Base-by-base conservation (phyloP, 441 rosid species). In the Erodium texanum region DNA sequence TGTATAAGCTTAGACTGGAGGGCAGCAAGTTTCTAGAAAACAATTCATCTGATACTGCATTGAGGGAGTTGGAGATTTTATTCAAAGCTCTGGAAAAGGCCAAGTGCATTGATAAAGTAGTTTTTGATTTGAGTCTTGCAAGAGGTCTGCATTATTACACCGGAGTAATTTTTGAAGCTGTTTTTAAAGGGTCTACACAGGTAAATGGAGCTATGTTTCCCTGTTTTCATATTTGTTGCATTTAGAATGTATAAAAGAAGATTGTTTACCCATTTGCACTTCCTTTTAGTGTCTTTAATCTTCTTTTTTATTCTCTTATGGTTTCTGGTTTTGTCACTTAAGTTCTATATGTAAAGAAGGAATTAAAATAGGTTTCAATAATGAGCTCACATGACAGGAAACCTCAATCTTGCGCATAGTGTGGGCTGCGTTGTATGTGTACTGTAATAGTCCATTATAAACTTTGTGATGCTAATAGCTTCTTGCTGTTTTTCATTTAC, bases 121-220 rank as follows among this genome's bases (percentile, higher is more conserved):
- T 88, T 71, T 94, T 94, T 78, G 97, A 94, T 75, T 83, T 94
- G 73, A 94, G 99, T 76, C 90, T 91, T 65, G 99, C 97, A 59
- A 86, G 97, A 79, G 99, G 99, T 62, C 99, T 94, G 67, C 96
- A 91, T 81, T 94, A 91, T 83, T 91, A 91, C 71, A 91, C 99
- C 0, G 99, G 99, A 16, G 90, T 94, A 50, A 87, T 92, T 73
- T 94, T 79, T 75, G 99, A 92, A 84, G 93, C 96, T 50, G 90
- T 85, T 70, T 87, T 88, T 59, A 83, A 75, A 74, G 96, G 97
- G 70, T 86, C 86, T 24, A 88, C 83, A 19, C 92, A 89, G 92
- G 97, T 91, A 71, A 72, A 18, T 62, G 59, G 61, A 16, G 24
- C 48, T 59, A 66, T 9, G 19, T 20, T 64, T 7, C 7, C 59